Base-by-base conservation (phyloP, 176 grass and related monocot species). In the Triticum monococcum region DNA sequence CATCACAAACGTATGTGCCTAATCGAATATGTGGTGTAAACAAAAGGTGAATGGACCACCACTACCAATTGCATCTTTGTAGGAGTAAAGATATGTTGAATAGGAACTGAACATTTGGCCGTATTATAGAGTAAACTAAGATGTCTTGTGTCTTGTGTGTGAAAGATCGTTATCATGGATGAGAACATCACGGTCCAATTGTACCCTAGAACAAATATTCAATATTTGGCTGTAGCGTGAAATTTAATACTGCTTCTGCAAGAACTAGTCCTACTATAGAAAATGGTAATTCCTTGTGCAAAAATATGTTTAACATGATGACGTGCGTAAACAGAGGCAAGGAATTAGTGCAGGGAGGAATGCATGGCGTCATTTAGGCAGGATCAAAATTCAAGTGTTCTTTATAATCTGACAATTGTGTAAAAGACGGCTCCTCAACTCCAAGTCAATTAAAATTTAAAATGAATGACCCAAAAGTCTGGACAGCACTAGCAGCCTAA, bases 371-470 rank as follows among this genome's bases (percentile, higher is more conserved):
- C 3, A 17, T 69, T 69, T 37, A 69, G 67, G 32, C 16, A 69
- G 33, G 67, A 69, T 36, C 67, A 2, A 69, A 69, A 36, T 36
- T 36, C 3, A 22, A 69, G 32, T 68, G 16, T 4, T 69, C 67
- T 69, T 37, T 1, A 69, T 37, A 70, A 70, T 70, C 17, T 70
- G 32, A 70, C 9, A 37, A 33, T 12, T 4, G 1, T 37, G 32
- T 5, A 5, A 36, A 1, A 4, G 67, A 22, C 18, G 3, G 17
- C 1, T 18, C 5, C 2, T 82, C 46, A 76, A 22, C 45, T 40
- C 38, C 40, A n/a, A 72, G 14, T 67, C 75, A 64, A 12, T 20
- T 72, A 79, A 64, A 54, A 50, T 89, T 74, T 71, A 62, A 71
- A 13, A 20, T 14, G 61, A 78, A 75, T 72, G 5, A 13, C 4